Base-by-base conservation (phyloP, 352 stramenopile species). In the Globisporangium acanthophoron region DNA sequence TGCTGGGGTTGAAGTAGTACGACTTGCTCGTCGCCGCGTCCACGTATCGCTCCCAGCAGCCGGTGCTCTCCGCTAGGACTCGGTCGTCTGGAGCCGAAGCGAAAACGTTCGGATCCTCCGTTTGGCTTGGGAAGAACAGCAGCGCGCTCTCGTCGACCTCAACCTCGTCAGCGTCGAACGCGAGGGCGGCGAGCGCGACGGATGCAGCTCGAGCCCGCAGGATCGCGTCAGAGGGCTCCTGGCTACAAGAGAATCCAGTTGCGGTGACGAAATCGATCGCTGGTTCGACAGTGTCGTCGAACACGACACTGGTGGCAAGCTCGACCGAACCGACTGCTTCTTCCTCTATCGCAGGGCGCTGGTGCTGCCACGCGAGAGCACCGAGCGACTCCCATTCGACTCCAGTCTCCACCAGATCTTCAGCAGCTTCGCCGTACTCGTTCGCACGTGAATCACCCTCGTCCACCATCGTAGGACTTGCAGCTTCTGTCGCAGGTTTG, bases 1-100 rank as follows among this genome's bases (percentile, higher is more conserved):
- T 69, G 35, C 12, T 46, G 0, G 48, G 60, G 53, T 85, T 80
- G 69, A 69, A 82, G 53, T 87, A 87, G 58, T 72, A 86, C 20
- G 68, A 78, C 58, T 83, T 85, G 67, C 67, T 73, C 27, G 61
- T 80, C 47, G 58, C 48, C 18, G 44, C 64, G 58, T 86, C 74
- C 54, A 83, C 37, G 52, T 83, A 87, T 20, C 71, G 72, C 58
- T 88, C 76, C 78, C 74, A 88, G 35, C 21, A 59, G 21, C 58
- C 51, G 5, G 5, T 20, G 44, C 11, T 16, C 3, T 16, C n/a
- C 9, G 31, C 18, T 29, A 12, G 13, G 13, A 11, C n/a, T 5
- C 15, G 16, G 11, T 13, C 39, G 6, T 40, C 37, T 41, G 31
- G 13, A 54, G 47, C 18, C 12, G 15, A 13, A 52, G 12, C 41